A percentile compares a stretch with the other conserved stretches of the same genome.
Evolutionary conservation across 1,139 yeast genomes (phyloP).

Genomic region (Saccharomyces hybrid): DNA sequence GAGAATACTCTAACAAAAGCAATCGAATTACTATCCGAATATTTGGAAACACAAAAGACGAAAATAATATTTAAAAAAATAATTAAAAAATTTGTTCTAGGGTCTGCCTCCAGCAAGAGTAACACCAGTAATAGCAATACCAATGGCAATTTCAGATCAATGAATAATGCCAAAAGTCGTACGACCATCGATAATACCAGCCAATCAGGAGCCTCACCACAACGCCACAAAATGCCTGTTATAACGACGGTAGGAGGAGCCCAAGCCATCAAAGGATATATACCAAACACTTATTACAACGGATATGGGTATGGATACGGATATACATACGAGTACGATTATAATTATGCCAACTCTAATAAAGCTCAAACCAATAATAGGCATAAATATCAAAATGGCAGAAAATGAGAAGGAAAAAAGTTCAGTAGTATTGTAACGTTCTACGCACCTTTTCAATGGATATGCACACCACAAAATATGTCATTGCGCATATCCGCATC

Average conservation of each 20-base stretch:
- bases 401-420: background rate
- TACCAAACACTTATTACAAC: conserved; percentile 2
- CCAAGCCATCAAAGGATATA: conserved; percentile 1
- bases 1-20: conserved; percentile 9
- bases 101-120: background rate
- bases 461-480: background rate
- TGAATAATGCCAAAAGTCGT: background rate
- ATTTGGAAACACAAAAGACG: conserved; percentile 5
- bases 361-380: background rate
- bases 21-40: conserved; percentile 10
- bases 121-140: background rate
- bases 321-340: conserved; percentile 3
- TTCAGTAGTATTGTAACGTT: background rate
- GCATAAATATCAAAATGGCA: background rate
- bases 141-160: background rate
- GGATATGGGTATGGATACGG: conserved; percentile 6
- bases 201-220: background rate
- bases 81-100: background rate
- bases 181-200: background rate
- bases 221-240: background rate
- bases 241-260: background rate
- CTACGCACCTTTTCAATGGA: background rate
- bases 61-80: background rate
- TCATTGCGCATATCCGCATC: conserved; percentile 3
- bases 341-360: conserved; percentile 1